Evolutionary conservation across 352 stramenopile genomes (phyloP).

Genomic region (Pythium dissimile): DNA sequence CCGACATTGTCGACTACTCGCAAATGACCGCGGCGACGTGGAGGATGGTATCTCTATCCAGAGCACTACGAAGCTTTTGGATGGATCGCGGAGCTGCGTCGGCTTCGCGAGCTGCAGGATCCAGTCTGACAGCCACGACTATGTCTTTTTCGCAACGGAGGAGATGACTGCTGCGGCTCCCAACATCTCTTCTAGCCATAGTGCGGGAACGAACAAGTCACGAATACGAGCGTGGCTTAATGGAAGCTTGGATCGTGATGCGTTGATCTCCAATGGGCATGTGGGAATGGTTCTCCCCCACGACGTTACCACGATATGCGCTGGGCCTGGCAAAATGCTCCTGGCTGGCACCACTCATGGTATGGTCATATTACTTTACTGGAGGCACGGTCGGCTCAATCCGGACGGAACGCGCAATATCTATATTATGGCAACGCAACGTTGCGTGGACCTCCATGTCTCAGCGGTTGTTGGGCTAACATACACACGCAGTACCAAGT

Average conservation of each 20-base stretch:
- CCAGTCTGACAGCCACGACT: slow-evolving; percentile 41
- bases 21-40: slow-evolving; percentile 32
- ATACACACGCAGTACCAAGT: slow-evolving; percentile 26
- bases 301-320: slow-evolving; percentile 40
- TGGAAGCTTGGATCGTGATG: slow-evolving; percentile 39
- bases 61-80: slow-evolving; percentile 6
- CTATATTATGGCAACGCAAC: slow-evolving; percentile 24
- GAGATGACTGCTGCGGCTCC: slow-evolving; percentile 9
- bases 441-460: slow-evolving; percentile 44
- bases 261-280: slow-evolving; percentile 15
- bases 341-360: slow-evolving; percentile 44
- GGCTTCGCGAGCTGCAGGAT: slow-evolving; percentile 1
- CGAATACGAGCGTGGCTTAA: slow-evolving; percentile 53
- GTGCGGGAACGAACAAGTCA: not conserved
- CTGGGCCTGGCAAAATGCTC: slow-evolving; percentile 31
- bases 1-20: slow-evolving; percentile 36
- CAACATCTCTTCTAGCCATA: not conserved
- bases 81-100: not conserved
- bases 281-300: slow-evolving; percentile 17
- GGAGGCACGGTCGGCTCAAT: slow-evolving; percentile 28
- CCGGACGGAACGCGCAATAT: slow-evolving; percentile 11
- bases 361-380: slow-evolving; percentile 43
- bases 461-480: slow-evolving; percentile 38
- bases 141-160: slow-evolving; percentile 52
- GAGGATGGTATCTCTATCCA: slow-evolving; percentile 24